These are phyloP conservation scores for Pleurotus ostreatus DNA, from an alignment of 768 basidiomycete genomes.

Conservation along the genomic window DNA sequence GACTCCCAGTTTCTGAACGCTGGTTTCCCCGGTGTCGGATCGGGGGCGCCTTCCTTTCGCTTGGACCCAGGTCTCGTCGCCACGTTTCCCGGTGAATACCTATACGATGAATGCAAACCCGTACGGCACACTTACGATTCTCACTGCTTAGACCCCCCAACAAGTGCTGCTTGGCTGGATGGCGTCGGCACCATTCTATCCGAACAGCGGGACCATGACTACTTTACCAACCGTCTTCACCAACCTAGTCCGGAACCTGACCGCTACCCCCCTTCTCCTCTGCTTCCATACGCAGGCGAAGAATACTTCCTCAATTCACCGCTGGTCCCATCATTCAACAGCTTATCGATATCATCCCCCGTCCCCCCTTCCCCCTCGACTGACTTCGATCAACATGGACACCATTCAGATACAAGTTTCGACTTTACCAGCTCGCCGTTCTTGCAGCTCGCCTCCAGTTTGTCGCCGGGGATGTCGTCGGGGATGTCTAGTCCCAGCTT, in stretches of 20 bases:
- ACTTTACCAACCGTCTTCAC: neutral
- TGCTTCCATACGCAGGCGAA: neutral
- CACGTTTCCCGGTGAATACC: neutral
- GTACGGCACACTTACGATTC: no score
- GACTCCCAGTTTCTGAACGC: neutral
- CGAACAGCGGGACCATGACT: neutral
- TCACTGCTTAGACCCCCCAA: neutral
- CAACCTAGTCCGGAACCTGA: neutral
- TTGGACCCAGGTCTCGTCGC: neutral
- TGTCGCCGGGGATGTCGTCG: neutral
- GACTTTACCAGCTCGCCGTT: neutral
- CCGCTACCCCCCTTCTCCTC: constrained; percentile 2
- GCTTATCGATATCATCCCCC: constrained; percentile 3
- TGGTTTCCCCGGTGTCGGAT: neutral
- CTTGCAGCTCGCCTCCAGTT: neutral
- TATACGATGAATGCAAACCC: no score
- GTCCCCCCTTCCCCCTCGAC: neutral
- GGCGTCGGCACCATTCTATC: constrained; percentile 3
- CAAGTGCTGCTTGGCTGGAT: constrained; percentile 2
- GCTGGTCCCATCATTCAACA: constrained; percentile 3
- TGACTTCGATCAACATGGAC: neutral
- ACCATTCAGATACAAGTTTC: neutral
- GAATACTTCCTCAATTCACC: neutral
- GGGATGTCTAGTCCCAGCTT: constrained; percentile 1
- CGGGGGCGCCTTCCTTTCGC: neutral